phyloP scores from a whole-genome alignment of 495 filamentous ascomycete species.

The Amorphotheca resinae region DNA sequence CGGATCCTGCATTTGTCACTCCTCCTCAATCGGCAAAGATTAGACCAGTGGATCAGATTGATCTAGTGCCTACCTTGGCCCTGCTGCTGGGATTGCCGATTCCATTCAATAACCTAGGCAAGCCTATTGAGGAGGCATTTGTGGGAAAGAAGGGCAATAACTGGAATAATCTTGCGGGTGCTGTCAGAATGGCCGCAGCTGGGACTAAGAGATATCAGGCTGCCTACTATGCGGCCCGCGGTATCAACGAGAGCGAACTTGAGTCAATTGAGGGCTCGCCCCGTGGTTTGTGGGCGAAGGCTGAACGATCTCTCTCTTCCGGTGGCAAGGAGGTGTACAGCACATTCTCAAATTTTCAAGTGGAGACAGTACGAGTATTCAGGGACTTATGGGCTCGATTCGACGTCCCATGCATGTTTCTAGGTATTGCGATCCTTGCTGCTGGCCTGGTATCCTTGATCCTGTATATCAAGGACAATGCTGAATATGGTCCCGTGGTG shows the following conservation, averaged over 20 bases:
- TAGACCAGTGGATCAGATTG: constrained; percentile 84
- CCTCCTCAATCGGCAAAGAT: constrained; percentile 67
- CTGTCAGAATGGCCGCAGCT: constrained; percentile 64
- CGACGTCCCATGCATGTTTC: constrained; percentile 69
- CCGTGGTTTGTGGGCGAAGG: constrained; percentile 42
- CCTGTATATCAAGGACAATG: constrained; percentile 45
- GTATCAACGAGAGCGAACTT: constrained; percentile 45
- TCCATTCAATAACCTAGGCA: constrained; percentile 94
- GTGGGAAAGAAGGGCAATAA: constrained; percentile 51
- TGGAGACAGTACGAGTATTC: constrained; percentile 66
- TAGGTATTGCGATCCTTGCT: constrained; percentile 61
- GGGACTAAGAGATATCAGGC: constrained; percentile 83
- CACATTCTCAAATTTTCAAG: constrained; percentile 61
- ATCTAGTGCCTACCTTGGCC: constrained; percentile 84
- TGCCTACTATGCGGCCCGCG: constrained; percentile 42
- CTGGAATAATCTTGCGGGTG: constrained; percentile 61
- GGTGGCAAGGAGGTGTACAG: constrained; percentile 33
- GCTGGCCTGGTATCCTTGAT: constrained; percentile 52
- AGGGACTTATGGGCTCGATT: constrained; percentile 84
- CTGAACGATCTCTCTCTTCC: constrained; percentile 25
- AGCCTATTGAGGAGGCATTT: constrained; percentile 91
- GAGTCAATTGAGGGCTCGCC: constrained; percentile 41
- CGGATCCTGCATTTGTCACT: constrained; percentile 39
- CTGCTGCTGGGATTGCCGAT: constrained; percentile 83
- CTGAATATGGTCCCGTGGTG: constrained; percentile 10